A percentile compares a stretch with the other conserved stretches of the same genome.
These are phyloP conservation scores for Tetraselmis striata DNA, from an alignment of 139 green algal genomes.

Conservation along the genomic window DNA sequence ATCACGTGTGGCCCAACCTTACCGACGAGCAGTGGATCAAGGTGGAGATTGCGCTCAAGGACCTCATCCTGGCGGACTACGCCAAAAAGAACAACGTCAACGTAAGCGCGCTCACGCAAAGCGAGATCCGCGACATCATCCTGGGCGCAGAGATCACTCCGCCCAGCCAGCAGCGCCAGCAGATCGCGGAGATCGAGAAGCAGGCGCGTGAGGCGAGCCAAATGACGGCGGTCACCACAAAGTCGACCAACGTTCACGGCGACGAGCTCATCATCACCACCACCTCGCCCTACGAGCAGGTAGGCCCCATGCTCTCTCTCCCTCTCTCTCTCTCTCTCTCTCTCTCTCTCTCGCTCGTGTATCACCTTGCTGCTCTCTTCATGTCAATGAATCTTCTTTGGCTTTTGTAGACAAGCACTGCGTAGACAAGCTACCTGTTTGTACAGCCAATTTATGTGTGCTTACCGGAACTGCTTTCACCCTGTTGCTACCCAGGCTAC, in stretches of 20 bases:
- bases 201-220: constrained; percentile 76
- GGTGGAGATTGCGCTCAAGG: constrained; percentile 90
- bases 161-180: constrained; percentile 90
- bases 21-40: constrained; percentile 99
- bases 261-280: constrained; percentile 98
- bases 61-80: constrained; percentile 98
- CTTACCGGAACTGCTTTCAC: neutral
- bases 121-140: constrained; percentile 99
- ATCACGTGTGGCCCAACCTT: constrained; percentile 97
- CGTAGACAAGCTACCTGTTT: no score
- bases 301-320: no score
- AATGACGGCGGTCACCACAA: constrained; percentile 90
- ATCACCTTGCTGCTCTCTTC: no score
- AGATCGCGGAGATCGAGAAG: constrained; percentile 99
- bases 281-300: constrained; percentile 93
- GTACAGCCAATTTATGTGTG: no score
- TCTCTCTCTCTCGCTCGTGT: no score
- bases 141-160: constrained; percentile 97
- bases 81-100: constrained; percentile 99
- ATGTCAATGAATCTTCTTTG: no score
- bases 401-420: no score
- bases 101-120: constrained; percentile 86
- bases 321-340: no score
- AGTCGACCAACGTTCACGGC: constrained; percentile 93
- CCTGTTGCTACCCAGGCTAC: no score